A percentile compares a stretch with the other conserved stretches of the same genome.
These are phyloP conservation scores for Exserohilum turcica DNA, from an alignment of 2,329 filamentous ascomycete genomes.

Conservation along the genomic window DNA sequence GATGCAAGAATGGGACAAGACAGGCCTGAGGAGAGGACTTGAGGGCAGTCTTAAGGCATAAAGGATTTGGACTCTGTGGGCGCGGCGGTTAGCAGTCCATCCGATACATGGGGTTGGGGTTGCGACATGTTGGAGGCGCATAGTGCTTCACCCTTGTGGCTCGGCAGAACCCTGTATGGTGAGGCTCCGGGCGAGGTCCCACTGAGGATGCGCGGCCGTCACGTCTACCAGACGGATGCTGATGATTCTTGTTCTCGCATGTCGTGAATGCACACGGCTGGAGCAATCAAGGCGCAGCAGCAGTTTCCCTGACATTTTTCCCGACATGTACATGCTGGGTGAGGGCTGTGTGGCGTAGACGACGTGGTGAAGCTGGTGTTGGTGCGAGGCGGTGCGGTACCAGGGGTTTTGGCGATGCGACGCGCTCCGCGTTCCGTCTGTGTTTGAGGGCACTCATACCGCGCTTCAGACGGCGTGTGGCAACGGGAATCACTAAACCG, in stretches of 20 bases:
- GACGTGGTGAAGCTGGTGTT: conserved; percentile 15
- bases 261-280: neutral
- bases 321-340: neutral
- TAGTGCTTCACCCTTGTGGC: conserved; percentile 44
- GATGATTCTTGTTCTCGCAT: neutral
- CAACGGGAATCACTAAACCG: conserved; percentile 10
- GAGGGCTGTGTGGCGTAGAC: neutral
- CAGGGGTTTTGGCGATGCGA: conserved; percentile 34
- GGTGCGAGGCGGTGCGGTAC: conserved; percentile 12
- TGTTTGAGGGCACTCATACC: conserved; percentile 36
- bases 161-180: conserved; percentile 31
- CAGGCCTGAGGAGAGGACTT: conserved; percentile 42
- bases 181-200: conserved; percentile 17
- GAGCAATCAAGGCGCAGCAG: neutral
- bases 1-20: conserved; percentile 35
- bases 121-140: conserved; percentile 46
- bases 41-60: conserved; percentile 47
- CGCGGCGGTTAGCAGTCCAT: conserved; percentile 37
- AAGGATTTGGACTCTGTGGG: conserved; percentile 32
- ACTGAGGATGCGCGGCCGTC: neutral
- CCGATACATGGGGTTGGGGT: conserved; percentile 39
- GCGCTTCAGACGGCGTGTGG: conserved; percentile 27
- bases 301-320: too few relatives aligned
- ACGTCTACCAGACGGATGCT: neutral
- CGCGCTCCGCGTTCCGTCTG: conserved; percentile 42